phyloP scores from a whole-genome alignment of 2,329 filamentous ascomycete genomes.

The Elsinoe necatrix region DNA sequence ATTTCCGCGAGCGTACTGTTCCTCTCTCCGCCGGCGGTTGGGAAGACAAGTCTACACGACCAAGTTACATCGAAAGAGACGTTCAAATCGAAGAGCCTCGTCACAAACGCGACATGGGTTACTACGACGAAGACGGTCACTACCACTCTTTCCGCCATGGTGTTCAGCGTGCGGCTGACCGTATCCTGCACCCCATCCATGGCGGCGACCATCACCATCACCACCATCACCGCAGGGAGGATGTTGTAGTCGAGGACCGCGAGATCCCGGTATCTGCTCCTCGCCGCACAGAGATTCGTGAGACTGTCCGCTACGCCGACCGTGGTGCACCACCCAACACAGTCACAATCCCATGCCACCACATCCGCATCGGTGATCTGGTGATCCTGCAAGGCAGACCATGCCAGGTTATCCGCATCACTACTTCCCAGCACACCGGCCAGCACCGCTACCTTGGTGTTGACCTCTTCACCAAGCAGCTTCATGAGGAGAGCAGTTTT shows the following conservation, averaged over 20 bases:
- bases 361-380: slow-evolving; percentile 98
- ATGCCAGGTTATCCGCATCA: slow-evolving; percentile 99
- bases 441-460: slow-evolving; percentile 99
- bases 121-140: slow-evolving; percentile 70
- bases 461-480: slow-evolving; percentile 99
- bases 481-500: slow-evolving; percentile 97
- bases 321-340: slow-evolving; percentile 55
- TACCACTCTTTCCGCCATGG: slow-evolving; percentile 68
- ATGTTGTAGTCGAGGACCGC: slow-evolving; percentile 44
- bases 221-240: slow-evolving; percentile 36
- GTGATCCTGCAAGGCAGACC: slow-evolving; percentile 97
- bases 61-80: slow-evolving; percentile 31
- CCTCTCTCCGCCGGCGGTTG: slow-evolving; percentile 31
- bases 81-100: slow-evolving; percentile 43
- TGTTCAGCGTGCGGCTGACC: slow-evolving; percentile 57
- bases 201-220: slow-evolving; percentile 44
- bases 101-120: slow-evolving; percentile 60
- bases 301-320: slow-evolving; percentile 21
- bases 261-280: slow-evolving; percentile 33
- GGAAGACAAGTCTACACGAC: slow-evolving; percentile 34
- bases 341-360: slow-evolving; percentile 97
- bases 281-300: slow-evolving; percentile 23
- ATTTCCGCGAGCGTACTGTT: slow-evolving; percentile 33
- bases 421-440: slow-evolving; percentile 91
- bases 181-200: slow-evolving; percentile 55